phyloP scores from a whole-genome alignment of 2,329 filamentous ascomycete species.

The Penicillium sp. region DNA sequence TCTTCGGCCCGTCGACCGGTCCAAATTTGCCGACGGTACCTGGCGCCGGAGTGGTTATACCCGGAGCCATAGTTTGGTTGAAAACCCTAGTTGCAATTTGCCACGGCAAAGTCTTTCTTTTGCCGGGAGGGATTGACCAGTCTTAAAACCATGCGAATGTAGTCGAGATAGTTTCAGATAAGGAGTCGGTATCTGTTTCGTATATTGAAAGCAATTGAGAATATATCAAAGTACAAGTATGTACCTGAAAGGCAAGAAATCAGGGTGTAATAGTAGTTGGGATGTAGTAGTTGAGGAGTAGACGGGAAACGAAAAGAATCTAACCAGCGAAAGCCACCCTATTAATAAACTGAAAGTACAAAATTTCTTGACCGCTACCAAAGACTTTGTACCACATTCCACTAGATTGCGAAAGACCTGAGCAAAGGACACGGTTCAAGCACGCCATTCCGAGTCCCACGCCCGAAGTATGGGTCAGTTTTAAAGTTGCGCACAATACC shows the following conservation, averaged over 20 bases:
- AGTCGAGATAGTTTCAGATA: neutral
- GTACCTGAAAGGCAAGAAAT: too few species aligned
- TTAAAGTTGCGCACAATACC: neutral
- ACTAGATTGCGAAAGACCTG: slow-evolving; percentile 20
- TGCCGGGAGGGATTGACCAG: too few species aligned
- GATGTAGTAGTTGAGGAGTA: neutral
- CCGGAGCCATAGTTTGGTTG: slow-evolving; percentile 3
- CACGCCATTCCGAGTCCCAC: slow-evolving; percentile 25
- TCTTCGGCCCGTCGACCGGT: neutral
- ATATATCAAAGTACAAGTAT: too few species aligned
- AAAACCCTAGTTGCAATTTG: slow-evolving; percentile 1
- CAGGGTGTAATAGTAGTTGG: neutral
- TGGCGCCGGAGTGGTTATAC: neutral
- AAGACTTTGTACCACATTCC: slow-evolving; percentile 25
- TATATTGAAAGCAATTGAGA: too few species aligned
- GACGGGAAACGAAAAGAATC: neutral
- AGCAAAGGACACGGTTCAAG: slow-evolving; percentile 14
- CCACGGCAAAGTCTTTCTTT: neutral
- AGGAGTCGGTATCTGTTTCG: too few species aligned
- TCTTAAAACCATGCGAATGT: too few species aligned
- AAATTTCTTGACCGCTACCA: slow-evolving; percentile 20
- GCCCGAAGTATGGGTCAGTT: slow-evolving; percentile 8
- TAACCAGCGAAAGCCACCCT: neutral
- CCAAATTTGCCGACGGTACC: neutral
- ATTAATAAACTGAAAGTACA: slow-evolving; percentile 1